A percentile compares a stretch with the other conserved stretches of the same genome.
Conservation (phyloP, 306 rosid species). For the Quercus dentata region DNA sequence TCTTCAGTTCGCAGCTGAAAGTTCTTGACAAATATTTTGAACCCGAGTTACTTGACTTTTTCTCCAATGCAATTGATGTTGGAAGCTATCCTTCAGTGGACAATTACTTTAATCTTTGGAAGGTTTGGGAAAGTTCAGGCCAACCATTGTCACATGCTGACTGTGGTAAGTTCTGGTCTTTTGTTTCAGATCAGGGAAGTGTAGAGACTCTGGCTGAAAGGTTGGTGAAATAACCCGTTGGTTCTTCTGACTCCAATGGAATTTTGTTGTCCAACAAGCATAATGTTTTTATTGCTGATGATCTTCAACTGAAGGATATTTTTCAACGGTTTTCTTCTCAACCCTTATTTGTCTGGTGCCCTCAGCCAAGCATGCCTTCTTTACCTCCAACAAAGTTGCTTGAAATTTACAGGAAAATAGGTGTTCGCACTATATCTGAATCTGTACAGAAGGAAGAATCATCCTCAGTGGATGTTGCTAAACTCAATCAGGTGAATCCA, state of each 20-base stretch:
- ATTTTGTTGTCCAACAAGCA: slow-evolving; percentile 37
- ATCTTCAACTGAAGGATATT: slow-evolving; percentile 57
- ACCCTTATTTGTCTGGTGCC: slow-evolving; percentile 69
- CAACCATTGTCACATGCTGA: slow-evolving; percentile 31
- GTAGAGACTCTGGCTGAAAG: slow-evolving; percentile 29
- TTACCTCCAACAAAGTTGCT: too few relatives aligned
- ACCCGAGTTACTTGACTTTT: slow-evolving; percentile 32
- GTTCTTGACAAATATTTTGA: slow-evolving; percentile 35
- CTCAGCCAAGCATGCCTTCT: background rate
- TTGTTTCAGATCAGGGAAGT: slow-evolving; percentile 33
- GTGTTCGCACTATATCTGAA: too few relatives aligned
- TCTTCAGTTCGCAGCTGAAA: slow-evolving; percentile 28
- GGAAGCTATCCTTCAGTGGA: slow-evolving; percentile 37
- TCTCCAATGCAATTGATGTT: slow-evolving; percentile 38
- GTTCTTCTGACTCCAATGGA: slow-evolving; percentile 18
- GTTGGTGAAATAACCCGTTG: slow-evolving; percentile 50
- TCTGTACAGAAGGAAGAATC: too few relatives aligned
- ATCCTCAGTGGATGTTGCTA: too few relatives aligned
- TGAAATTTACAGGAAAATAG: too few relatives aligned
- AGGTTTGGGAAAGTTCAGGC: slow-evolving; percentile 51
- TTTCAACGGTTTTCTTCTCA: slow-evolving; percentile 32
- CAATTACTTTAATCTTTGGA: slow-evolving; percentile 61
- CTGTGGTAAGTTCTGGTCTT: slow-evolving; percentile 62
- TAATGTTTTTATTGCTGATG: slow-evolving; percentile 61
- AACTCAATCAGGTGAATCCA: too few relatives aligned